Evolutionary conservation across 75 land plant genomes (phyloP), one percentile per base, ranked within the genome.

Genomic region (Sequoia sempervirens): DNA sequence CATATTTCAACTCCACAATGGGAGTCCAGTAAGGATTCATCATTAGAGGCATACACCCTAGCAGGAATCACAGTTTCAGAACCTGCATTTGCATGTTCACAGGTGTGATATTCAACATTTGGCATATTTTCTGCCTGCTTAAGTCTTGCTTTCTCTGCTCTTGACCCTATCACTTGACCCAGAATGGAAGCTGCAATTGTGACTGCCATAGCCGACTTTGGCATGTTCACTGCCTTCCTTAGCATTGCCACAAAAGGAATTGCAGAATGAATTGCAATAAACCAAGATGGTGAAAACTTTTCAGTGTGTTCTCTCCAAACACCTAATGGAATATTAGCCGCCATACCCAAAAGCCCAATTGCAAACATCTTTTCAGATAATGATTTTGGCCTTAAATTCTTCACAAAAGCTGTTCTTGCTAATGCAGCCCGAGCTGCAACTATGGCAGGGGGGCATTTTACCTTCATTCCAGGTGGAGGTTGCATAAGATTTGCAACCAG

Each of bases 241-340:
- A 97, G 87, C 96, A 97, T 96, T 12, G 90, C 99, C 54, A 96
- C 92, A 86, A 97, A 96, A 4, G 99, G 99, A 61, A 97, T 93
- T 38, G 99, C 94, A 18, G 99, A 96, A 85, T 97, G 99, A 2
- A 97, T 94, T 2, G 99, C 98, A 36, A 83, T 84, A 87, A 97
- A 91, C 99, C 99, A 97, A n/a, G 93, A 84, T 23, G 96, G 95
- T 10, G 99, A 97, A 81, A 97, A 97, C 68, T 97, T 97, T 72
- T 94, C 73, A 12, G 98, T 96, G 81, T 97, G 99, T 74, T 94
- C 97, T 56, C 99, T 93, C 99, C 99, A 97, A 38, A 96, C 85
- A 30, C 99, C 99, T 46, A 97, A 68, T 1, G 99, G 99, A 14
- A 97, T 90, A 89, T 97, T 97, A 26, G 88, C 89, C 14, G 98